Evolutionary conservation across 2,329 filamentous ascomycete genomes (phyloP), one percentile per base, ranked within the genome.

Genomic region (Tolypocladium nubicola): DNA sequence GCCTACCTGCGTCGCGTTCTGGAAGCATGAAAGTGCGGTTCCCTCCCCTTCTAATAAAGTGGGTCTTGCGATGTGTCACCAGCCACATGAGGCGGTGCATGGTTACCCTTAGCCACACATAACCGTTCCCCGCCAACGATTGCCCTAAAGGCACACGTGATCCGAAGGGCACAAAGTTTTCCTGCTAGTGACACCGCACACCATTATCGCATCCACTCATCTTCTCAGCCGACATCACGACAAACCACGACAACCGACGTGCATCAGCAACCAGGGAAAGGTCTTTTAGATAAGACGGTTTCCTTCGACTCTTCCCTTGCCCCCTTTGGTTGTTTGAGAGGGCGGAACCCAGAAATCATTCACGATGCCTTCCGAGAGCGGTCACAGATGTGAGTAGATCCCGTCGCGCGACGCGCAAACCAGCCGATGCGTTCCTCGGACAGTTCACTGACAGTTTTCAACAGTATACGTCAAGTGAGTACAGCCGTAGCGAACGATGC

Each of bases 391-490:
- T 93, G 80, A 89, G 89, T 89, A 49, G 38, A 30, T 35, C 14
- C 40, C 38, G 9, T 45, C 41, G 30, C 8, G 30, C 47, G 26
- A 40, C 55, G 35, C n/a, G 23, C 21, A 8, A 39, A 30, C 23
- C 30, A 19, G 1, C 53, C 26, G 19, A 19, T 40, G 2, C 21
- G 50, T 30, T 26, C 49, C 21, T 38, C 49, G 37, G 59, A 39
- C 30, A 45, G 49, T 53, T 60, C 66, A 66, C 77, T 80, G 70
- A 80, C 72, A 57, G n/a, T 57, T 37, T 40, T 60, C 61, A 41
- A 61, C 61, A 92, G 88, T 92, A 83, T 93, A 92, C 77, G 89
- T 92, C 77, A 92, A 92, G 88, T 91, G 80, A 90, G 88, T 88
- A 64, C 53, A 53, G 37, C 60, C 56, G 55, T 4, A 21, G 30